Percentiles rank a stretch among this genome's conserved stretches.
Evolutionary conservation across 2,329 filamentous ascomycete genomes (phyloP).

Genomic region (Saccharata proteae): DNA sequence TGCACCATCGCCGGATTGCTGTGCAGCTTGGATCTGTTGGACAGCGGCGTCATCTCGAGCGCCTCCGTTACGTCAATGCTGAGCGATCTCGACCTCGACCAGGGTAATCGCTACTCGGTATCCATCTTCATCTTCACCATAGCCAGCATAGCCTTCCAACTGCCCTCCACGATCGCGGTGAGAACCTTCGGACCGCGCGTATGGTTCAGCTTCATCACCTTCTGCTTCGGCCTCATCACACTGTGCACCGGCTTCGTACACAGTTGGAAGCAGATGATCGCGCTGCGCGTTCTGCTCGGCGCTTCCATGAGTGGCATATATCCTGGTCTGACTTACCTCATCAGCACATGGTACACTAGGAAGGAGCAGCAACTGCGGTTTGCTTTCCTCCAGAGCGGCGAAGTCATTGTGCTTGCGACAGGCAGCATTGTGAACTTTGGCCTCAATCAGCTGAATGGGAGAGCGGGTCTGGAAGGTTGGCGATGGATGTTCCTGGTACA

Average conservation of each 20-base stretch:
- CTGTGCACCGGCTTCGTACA: conserved; percentile 56
- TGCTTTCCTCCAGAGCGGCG: conserved; percentile 50
- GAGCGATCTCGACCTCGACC: conserved; percentile 46
- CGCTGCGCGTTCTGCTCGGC: conserved; percentile 51
- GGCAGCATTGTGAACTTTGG: conserved; percentile 57
- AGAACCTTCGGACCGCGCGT: conserved; percentile 51
- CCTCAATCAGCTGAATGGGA: conserved; percentile 51
- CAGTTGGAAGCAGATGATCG: conserved; percentile 59
- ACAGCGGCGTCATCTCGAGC: conserved; percentile 57
- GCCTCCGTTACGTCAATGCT: conserved; percentile 60
- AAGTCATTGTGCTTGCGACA: conserved; percentile 54
- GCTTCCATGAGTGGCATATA: conserved; percentile 44
- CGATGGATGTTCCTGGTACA: conserved; percentile 60
- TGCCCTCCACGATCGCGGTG: conserved; percentile 56
- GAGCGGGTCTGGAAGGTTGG: conserved; percentile 47
- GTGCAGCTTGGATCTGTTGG: conserved; percentile 56
- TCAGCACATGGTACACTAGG: conserved; percentile 54
- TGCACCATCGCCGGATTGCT: conserved; percentile 62
- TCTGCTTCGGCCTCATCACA: conserved; percentile 52
- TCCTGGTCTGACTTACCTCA: conserved; percentile 37
- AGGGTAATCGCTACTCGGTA: conserved; percentile 54
- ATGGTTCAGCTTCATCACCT: conserved; percentile 49
- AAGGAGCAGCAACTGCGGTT: conserved; percentile 54
- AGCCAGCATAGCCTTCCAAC: conserved; percentile 53
- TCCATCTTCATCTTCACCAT: conserved; percentile 65